Base-by-base conservation (phyloP, 2,329 filamentous ascomycete species). In the Pseudogymnoascus sp. region DNA sequence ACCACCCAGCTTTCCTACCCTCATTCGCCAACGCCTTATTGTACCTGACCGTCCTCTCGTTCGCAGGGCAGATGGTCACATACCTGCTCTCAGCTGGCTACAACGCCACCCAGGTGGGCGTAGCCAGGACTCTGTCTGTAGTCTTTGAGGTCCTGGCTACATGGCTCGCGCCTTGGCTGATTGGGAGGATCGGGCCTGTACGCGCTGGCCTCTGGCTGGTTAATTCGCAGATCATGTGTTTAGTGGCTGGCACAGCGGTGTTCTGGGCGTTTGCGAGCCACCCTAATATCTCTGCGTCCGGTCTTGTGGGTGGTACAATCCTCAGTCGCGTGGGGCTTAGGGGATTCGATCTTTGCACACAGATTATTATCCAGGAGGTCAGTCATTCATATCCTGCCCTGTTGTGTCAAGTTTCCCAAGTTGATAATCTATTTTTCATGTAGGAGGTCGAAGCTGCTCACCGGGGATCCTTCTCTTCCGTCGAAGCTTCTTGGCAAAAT, bases 131-230 rank as follows among this genome's bases (percentile, higher is more conserved):
- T 0, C 66, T 79, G 4, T 80, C 82, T 31, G 81, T 82, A 0
- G 63, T 79, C 2, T 79, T 85, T 60, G 87, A 89, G 70, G 74
- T 89, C 2, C 76, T 76, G 7, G 85, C 86, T 0, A 89, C 87
- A 0, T 87, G 83, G 78, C 71, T 81, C 0, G 83, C 81, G 0
- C 86, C 86, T 0, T 74, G 76, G 63, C 71, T 87, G 13, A 86
- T 85, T 78, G 68, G 68, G 2, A 75, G 73, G 40, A 80, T 87
- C 40, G 84, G 86, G 0, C 76, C 80, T 0, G 77, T 90, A 7
- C 78, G 89, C n/a, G 80, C 82, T 0, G 89, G 88, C 0, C 78
- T 91, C 2, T 92, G 89, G 89, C 85, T 84, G 66, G 71, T 87
- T 9, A 86, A 82, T 63, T 89, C 86, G 83, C 87, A 91, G 70